These are phyloP conservation scores for Aspergillus calidoustus DNA, from an alignment of 2,329 filamentous ascomycete genomes.

Conservation along the genomic window DNA sequence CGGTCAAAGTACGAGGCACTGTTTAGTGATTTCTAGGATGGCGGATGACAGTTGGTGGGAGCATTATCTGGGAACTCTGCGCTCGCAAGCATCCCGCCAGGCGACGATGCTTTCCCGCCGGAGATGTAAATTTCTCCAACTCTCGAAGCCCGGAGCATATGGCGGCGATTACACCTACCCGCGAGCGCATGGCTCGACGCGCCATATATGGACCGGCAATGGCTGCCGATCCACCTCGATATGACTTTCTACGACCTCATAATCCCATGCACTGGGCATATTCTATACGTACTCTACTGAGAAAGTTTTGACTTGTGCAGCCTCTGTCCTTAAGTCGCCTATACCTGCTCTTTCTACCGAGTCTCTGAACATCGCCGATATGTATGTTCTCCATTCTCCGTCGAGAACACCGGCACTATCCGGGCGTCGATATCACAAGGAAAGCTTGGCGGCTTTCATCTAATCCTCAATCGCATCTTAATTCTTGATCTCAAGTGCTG, in stretches of 20 bases:
- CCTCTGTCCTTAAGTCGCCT: background rate
- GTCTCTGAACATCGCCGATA: background rate
- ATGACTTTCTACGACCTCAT: background rate
- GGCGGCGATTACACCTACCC: background rate
- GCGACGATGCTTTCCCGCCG: background rate
- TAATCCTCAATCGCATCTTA: background rate
- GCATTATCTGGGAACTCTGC: background rate
- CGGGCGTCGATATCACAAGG: background rate
- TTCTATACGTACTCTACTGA: background rate
- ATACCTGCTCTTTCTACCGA: background rate
- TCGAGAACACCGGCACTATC: background rate
- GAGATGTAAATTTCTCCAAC: background rate
- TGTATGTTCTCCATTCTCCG: background rate
- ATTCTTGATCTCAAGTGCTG: slow-evolving; percentile 14
- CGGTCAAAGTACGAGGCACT: slow-evolving; percentile 62
- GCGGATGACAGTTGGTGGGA: background rate
- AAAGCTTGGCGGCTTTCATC: background rate
- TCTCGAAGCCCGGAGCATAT: background rate
- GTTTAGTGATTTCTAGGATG: slow-evolving; percentile 63
- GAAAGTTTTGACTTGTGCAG: background rate
- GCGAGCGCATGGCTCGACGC: background rate
- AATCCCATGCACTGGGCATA: background rate
- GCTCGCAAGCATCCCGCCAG: background rate
- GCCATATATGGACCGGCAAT: background rate
- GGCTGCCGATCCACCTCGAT: background rate